Conservation (phyloP, 805 yeast species). For the Candida argentea region DNA sequence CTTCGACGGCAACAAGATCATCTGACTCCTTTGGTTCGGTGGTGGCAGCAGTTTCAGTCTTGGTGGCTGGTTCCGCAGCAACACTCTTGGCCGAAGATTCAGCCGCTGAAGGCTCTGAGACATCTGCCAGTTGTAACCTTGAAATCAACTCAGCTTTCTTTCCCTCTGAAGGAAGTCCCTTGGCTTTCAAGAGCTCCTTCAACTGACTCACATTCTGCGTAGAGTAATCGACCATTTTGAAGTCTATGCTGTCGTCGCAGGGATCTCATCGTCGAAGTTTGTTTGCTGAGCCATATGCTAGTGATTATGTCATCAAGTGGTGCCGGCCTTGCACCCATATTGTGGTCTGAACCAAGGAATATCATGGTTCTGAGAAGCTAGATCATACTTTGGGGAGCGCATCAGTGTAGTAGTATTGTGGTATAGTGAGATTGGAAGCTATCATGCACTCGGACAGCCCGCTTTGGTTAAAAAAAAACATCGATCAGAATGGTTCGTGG, state of each 20-base stretch:
- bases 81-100: constrained; percentile 4
- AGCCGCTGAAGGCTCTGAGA: constrained; percentile 5
- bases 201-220: constrained; percentile 75
- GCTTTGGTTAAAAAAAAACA: no score
- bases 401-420: no score
- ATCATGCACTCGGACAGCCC: no score
- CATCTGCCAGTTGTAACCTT: constrained; percentile 53
- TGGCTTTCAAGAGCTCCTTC: constrained; percentile 61
- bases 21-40: constrained; percentile 2
- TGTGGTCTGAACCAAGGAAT: no score
- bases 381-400: no score
- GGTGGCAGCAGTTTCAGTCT: constrained; percentile 6
- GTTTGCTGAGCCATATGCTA: no score
- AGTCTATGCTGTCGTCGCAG: constrained; percentile 2
- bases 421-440: no score
- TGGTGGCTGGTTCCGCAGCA: constrained; percentile 6
- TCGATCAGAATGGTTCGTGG: no score
- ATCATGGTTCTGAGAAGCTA: no score
- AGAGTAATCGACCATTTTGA: constrained; percentile 47
- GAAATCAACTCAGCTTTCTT: constrained; percentile 70
- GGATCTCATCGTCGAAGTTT: no score
- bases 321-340: no score
- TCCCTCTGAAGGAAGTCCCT: constrained; percentile 63
- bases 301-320: no score
- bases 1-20: constrained; percentile 1